Conservation (phyloP, 2,329 filamentous ascomycete species). For the Diaporthe caulivora region DNA sequence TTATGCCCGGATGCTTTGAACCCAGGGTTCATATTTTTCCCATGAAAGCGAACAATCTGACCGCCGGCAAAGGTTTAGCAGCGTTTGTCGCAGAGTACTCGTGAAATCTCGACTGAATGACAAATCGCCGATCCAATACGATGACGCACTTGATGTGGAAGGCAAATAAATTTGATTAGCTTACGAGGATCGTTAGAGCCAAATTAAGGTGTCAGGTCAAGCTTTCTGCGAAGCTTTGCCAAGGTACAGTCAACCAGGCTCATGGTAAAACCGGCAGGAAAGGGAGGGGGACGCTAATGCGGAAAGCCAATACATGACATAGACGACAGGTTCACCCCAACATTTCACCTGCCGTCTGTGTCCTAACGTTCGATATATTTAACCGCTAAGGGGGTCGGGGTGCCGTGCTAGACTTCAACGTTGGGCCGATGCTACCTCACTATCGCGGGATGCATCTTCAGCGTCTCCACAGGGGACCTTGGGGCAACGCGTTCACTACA, state of each 20-base stretch:
- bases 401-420: background rate
- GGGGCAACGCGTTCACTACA: constrained; percentile 3
- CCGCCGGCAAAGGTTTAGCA: too few relatives aligned
- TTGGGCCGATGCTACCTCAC: constrained; percentile 6
- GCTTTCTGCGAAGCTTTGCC: constrained; percentile 21
- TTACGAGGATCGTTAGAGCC: background rate
- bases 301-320: constrained; percentile 21
- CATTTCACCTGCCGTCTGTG: constrained; percentile 5
- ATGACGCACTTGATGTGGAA: background rate
- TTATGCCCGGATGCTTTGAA: background rate
- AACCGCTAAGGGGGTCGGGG: constrained; percentile 1
- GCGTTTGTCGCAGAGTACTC: background rate
- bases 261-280: constrained; percentile 6
- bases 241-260: background rate
- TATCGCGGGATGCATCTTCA: background rate
- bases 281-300: constrained; percentile 14
- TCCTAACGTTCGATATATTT: background rate
- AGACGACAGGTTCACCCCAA: constrained; percentile 12
- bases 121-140: background rate
- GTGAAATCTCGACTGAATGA: background rate
- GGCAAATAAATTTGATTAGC: background rate
- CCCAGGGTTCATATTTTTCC: background rate
- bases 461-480: background rate
- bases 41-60: background rate
- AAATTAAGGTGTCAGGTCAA: background rate